These are phyloP conservation scores for Arachnopeziza araneosa DNA, from an alignment of 2,329 filamentous ascomycete genomes.

Conservation along the genomic window DNA sequence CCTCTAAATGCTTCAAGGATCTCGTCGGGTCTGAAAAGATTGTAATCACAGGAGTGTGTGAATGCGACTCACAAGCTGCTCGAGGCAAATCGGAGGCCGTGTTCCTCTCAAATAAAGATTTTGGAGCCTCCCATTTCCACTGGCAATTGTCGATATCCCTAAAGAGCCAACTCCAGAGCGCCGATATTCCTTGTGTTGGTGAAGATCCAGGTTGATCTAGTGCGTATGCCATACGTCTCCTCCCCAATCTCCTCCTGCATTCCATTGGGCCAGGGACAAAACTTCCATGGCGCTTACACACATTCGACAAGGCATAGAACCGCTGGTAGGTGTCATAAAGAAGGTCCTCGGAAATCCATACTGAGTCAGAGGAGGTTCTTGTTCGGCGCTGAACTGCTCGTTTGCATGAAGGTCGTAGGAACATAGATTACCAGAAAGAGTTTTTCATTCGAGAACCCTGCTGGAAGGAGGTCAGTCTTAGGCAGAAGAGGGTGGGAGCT, in stretches of 20 bases:
- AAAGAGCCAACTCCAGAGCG: slow-evolving; percentile 22
- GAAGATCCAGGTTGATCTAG: slow-evolving; percentile 20
- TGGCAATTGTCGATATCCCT: slow-evolving; percentile 20
- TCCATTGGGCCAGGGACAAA: slow-evolving; percentile 32
- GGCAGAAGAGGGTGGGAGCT: neutral
- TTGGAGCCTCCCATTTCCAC: slow-evolving; percentile 30
- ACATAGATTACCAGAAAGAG: neutral
- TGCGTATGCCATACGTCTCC: slow-evolving; percentile 28
- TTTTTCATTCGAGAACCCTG: neutral
- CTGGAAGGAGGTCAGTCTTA: neutral
- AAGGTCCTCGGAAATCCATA: slow-evolving; percentile 57
- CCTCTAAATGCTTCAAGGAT: neutral
- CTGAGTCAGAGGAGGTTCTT: slow-evolving; percentile 31
- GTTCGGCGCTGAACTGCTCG: neutral
- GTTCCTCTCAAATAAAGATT: neutral
- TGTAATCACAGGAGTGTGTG: neutral
- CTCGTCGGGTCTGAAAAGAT: neutral
- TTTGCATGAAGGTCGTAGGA: neutral
- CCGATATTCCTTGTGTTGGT: slow-evolving; percentile 1
- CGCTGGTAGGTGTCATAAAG: slow-evolving; percentile 45
- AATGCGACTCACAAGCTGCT: neutral
- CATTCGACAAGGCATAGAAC: slow-evolving; percentile 33
- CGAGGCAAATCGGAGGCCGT: neutral
- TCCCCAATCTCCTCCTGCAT: slow-evolving; percentile 29
- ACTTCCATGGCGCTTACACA: slow-evolving; percentile 30